Percentiles rank a stretch among this genome's conserved stretches.
Conservation (phyloP, 2,329 filamentous ascomycete species). For the Xylariaceae sp. region DNA sequence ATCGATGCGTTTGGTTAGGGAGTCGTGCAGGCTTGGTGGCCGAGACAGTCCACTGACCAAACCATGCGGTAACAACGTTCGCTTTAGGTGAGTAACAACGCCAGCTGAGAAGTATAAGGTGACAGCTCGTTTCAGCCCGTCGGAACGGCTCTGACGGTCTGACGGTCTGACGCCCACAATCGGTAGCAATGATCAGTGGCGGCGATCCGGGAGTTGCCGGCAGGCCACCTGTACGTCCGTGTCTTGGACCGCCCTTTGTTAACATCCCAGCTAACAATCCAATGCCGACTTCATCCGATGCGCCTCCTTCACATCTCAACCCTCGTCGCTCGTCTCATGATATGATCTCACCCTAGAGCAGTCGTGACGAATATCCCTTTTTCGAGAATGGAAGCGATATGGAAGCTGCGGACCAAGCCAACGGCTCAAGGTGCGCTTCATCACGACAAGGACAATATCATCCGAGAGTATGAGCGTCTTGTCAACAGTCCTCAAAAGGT, state of each 20-base stretch:
- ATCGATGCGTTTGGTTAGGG: not conserved
- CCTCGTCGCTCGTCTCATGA: not conserved
- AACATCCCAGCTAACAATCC: too few species aligned
- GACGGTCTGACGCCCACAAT: too few species aligned
- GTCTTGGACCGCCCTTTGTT: too few species aligned
- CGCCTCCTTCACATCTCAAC: not conserved
- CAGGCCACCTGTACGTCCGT: too few species aligned
- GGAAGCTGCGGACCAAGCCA: slow-evolving; percentile 26
- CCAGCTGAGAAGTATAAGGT: too few species aligned
- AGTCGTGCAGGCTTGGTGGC: not conserved
- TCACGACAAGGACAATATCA: not conserved
- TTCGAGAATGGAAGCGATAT: slow-evolving; percentile 19
- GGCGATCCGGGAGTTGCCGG: too few species aligned
- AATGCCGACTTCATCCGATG: not conserved
- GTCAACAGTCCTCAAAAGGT: slow-evolving; percentile 21
- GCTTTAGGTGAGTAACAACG: too few species aligned
- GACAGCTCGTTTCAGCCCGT: too few species aligned
- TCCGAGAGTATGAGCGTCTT: slow-evolving; percentile 24
- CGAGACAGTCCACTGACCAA: not conserved
- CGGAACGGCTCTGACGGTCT: too few species aligned
- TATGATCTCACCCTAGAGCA: not conserved
- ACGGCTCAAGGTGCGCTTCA: not conserved
- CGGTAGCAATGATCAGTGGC: too few species aligned
- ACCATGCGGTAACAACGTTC: too few species aligned
- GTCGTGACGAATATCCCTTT: not conserved